Base-by-base conservation (phyloP, 2,329 filamentous ascomycete species). In the Cordyceps sp. region DNA sequence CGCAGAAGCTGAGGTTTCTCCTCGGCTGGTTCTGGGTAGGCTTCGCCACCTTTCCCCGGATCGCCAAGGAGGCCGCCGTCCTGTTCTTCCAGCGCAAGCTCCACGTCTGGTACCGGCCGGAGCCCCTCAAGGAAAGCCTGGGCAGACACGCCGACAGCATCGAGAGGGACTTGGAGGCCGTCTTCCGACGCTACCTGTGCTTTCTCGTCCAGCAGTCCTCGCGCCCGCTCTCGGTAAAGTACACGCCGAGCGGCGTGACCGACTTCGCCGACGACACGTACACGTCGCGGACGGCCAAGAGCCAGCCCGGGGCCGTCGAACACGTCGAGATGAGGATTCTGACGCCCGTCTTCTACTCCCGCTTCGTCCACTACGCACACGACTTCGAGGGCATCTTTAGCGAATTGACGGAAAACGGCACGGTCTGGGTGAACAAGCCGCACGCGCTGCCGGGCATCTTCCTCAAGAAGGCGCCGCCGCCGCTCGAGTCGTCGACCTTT, bases 11-110 rank as follows among this genome's bases (percentile, higher is more conserved):
- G 1, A 41, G 27, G 4, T 73, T 78, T 37, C 39, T 78, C 4
- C 35, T 47, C 3, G 45, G 47, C 2, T 82, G 76, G 74, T 74
- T 67, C 59, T 79, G 73, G 74, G 66, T 78, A 9, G 73, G 72
- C 2, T 61, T 81, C 19, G 55, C 67, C 17, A 80, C 75, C 0
- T 71, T 76, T 39, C 74, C 75, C 2, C 62, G 76, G 18, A 80
- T 80, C 29, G 47, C 74, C 15, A 65, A 62, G 33, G 64, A 83
- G 50, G 76, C 74, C 2, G 57, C 46, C 3, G 54, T 49, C 12
- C 56, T 82, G 5, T 74, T 69, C 47, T 70, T 73, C 46, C 48
- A 49, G 18, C 58, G 59, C 22, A 62, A 61, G 23, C 58, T 82
- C 19, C 65, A 73, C 36, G 69, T 81, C 26, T 79, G 73, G 65